Base-by-base conservation (phyloP, 2,329 filamentous ascomycete species). In the Diaporthe sp. region DNA sequence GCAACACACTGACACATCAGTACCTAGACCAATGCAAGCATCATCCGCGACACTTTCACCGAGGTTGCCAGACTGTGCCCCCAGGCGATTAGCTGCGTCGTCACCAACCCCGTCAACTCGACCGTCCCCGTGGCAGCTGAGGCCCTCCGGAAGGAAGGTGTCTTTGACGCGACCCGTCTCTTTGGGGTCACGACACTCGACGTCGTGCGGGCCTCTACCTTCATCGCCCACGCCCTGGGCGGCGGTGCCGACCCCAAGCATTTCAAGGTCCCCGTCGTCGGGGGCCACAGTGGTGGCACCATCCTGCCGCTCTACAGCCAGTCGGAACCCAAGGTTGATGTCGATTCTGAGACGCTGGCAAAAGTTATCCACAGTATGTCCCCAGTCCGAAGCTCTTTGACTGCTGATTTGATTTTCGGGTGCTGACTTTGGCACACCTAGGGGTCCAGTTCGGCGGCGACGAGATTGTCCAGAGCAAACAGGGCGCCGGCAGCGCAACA, bases 31-130 rank as follows among this genome's bases (percentile, higher is more conserved):
- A 57, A 57, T 28, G 53, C 53, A 57, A 57, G 53, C 25, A 57
- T 57, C 0, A 57, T 57, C 15, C 53, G 28, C 53, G 53, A 57
- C 53, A 57, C 34, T 9, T 57, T 57, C 53, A 31, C 53, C 28
- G 53, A 57, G 28, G 15, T 57, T 31, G 53, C 53, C 25, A 57
- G 13, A 4, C 20, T 15, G 5, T 57, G 25, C 15, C 25, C 53
- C 15, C 12, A 20, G 15, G 53, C 53, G 28, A 57, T 57, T 2
- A 31, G 53, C 53, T 57, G 53, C 53, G 25, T 57, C 25, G 53
- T 57, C 15, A 57, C 53, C 25, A 57, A 57, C 28, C 53, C 53
- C 25, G 53, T 57, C 53, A 57, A 57, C 15, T 57, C 53, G 25
- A 57, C 53, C 25, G 28, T 57, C 7, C 53, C 53, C 15, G 53